Percentiles rank a stretch among this genome's conserved stretches.
Evolutionary conservation across 2,329 filamentous ascomycete species (phyloP).

Genomic region (Cladosporium halotolerans): DNA sequence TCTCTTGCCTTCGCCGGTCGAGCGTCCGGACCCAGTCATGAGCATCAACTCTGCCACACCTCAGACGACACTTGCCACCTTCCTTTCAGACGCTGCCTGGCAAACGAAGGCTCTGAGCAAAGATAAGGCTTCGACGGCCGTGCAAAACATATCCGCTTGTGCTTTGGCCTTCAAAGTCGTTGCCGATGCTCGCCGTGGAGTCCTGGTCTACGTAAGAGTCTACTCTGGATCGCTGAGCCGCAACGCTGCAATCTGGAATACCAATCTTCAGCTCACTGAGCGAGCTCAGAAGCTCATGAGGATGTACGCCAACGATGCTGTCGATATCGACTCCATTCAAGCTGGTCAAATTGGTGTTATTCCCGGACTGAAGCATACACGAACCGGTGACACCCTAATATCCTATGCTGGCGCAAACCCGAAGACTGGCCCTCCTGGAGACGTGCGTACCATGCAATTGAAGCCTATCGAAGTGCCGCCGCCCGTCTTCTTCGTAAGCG

Average conservation of each 20-base stretch:
- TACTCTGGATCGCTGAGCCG: constrained; percentile 77
- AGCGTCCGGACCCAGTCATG: constrained; percentile 73
- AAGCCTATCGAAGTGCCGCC: constrained; percentile 84
- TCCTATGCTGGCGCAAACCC: constrained; percentile 59
- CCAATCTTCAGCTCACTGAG: constrained; percentile 72
- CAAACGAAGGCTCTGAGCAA: constrained; percentile 35
- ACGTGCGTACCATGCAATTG: constrained; percentile 70
- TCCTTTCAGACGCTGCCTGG: constrained; percentile 18
- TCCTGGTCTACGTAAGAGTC: constrained; percentile 85
- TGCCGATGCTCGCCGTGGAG: constrained; percentile 75
- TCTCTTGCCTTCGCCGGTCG: constrained; percentile 74
- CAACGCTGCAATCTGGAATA: constrained; percentile 77
- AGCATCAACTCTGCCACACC: constrained; percentile 1
- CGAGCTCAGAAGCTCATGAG: constrained; percentile 74
- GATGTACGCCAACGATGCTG: constrained; percentile 81
- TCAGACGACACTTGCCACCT: background rate
- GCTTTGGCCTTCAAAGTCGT: constrained; percentile 87
- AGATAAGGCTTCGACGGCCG: constrained; percentile 34
- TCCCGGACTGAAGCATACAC: constrained; percentile 79
- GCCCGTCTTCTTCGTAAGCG: constrained; percentile 91
- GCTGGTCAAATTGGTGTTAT: constrained; percentile 93
- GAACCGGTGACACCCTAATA: constrained; percentile 88
- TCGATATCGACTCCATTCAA: constrained; percentile 73
- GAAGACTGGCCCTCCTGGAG: constrained; percentile 59
- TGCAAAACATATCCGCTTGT: constrained; percentile 62